phyloP scores from a whole-genome alignment of 139 green algal genomes.

The Chlamydomonas incerta region DNA sequence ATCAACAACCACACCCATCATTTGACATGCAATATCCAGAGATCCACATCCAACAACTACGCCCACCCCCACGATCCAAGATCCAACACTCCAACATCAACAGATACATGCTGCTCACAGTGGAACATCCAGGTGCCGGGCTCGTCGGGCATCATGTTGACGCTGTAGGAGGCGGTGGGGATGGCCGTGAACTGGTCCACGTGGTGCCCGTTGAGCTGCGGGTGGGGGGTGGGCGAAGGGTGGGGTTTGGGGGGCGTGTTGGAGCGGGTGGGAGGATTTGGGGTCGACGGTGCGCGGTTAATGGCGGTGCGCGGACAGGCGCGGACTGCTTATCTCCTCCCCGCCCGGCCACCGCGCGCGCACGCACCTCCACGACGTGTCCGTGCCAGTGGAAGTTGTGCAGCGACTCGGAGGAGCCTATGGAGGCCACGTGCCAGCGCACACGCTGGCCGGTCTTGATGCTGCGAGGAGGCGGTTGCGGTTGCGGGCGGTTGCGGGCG shows the following conservation, averaged over 20 bases:
- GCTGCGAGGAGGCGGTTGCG: too few relatives aligned
- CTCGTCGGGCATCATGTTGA: constrained; percentile 60
- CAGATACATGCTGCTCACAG: constrained; percentile 36
- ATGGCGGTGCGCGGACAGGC: too few relatives aligned
- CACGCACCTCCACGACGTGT: constrained; percentile 48
- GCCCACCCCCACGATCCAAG: too few relatives aligned
- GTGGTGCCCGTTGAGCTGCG: constrained; percentile 44
- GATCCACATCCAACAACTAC: too few relatives aligned
- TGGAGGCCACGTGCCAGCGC: constrained; percentile 65
- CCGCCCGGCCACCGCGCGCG: background rate
- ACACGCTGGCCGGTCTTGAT: constrained; percentile 41
- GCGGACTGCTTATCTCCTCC: background rate
- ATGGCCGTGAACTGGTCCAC: constrained; percentile 67
- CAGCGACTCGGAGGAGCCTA: constrained; percentile 62
- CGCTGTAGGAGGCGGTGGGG: constrained; percentile 45
- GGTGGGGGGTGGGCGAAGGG: background rate
- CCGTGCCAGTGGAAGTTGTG: constrained; percentile 77
- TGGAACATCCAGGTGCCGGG: constrained; percentile 72
- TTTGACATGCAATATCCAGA: too few relatives aligned
- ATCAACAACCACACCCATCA: too few relatives aligned
- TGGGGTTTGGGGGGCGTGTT: background rate
- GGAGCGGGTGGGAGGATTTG: background rate
- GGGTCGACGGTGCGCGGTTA: too few relatives aligned
- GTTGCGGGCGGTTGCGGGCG: too few relatives aligned
- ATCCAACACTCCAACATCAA: too few relatives aligned